phyloP scores from a whole-genome alignment of 805 yeast species.

The Wickerhamomyces bovis region DNA sequence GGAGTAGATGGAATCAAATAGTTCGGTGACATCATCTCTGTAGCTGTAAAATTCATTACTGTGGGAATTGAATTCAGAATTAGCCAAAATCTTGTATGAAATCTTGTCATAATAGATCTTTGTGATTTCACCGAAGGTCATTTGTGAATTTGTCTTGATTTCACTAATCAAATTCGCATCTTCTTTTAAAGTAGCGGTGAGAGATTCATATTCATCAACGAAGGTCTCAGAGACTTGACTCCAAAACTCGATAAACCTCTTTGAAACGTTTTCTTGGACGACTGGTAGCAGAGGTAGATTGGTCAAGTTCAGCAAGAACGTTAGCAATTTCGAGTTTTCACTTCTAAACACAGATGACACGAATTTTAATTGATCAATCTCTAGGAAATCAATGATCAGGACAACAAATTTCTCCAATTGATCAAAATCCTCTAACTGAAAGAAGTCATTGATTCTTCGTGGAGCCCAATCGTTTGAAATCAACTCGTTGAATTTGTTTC shows the following conservation, averaged over 20 bases:
- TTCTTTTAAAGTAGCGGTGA: slow-evolving; percentile 27
- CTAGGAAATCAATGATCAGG: slow-evolving; percentile 40
- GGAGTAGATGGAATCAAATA: slow-evolving; percentile 66
- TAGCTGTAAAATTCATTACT: slow-evolving; percentile 55
- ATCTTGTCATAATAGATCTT: slow-evolving; percentile 65
- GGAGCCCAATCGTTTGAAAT: slow-evolving; percentile 44
- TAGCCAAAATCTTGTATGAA: slow-evolving; percentile 36
- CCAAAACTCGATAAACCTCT: slow-evolving; percentile 62
- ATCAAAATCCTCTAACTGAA: slow-evolving; percentile 30
- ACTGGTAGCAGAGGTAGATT: slow-evolving; percentile 52
- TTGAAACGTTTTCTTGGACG: slow-evolving; percentile 51
- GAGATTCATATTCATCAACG: slow-evolving; percentile 40
- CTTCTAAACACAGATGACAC: slow-evolving; percentile 33
- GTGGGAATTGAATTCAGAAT: slow-evolving; percentile 27
- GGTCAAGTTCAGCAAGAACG: slow-evolving; percentile 47
- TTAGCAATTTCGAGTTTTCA: slow-evolving; percentile 35
- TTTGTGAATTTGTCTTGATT: slow-evolving; percentile 28
- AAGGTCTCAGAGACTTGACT: slow-evolving; percentile 54
- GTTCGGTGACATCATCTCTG: slow-evolving; percentile 70
- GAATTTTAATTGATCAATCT: slow-evolving; percentile 38
- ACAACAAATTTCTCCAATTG: slow-evolving; percentile 38
- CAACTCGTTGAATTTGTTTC: slow-evolving; percentile 17
- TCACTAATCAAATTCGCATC: slow-evolving; percentile 26
- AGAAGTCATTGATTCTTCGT: slow-evolving; percentile 29
- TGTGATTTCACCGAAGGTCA: slow-evolving; percentile 46